Evolutionary conservation across 345 rosid species (phyloP).

Genomic region (Nasturtium officinale): DNA sequence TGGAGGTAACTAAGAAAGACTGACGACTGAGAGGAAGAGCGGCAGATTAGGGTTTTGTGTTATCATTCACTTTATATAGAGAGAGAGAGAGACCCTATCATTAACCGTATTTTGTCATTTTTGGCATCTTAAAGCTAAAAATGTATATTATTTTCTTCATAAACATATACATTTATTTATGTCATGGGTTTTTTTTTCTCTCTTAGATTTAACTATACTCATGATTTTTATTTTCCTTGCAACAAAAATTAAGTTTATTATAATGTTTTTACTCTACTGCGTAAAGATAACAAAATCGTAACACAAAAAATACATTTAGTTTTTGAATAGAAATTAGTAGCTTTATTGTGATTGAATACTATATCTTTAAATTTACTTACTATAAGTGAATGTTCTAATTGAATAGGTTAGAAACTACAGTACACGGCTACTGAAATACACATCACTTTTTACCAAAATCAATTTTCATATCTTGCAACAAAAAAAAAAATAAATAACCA

Average conservation of each 20-base stretch:
- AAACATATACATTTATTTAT: background rate
- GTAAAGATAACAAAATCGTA: background rate
- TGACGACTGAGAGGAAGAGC: constrained; percentile 32
- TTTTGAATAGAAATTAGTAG: background rate
- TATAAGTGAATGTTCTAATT: background rate
- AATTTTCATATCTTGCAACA: background rate
- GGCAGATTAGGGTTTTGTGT: constrained; percentile 34
- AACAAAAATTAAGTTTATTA: background rate
- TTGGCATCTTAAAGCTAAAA: background rate
- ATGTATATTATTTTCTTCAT: background rate
- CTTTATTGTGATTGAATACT: background rate
- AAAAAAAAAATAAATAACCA: background rate
- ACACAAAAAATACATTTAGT: background rate
- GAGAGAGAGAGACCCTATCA: no score
- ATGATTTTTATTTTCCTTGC: background rate
- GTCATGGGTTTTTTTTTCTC: background rate
- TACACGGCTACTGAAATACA: background rate
- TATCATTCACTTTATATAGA: constrained; percentile 2
- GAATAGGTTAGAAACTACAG: background rate
- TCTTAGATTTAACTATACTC: background rate
- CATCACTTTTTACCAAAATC: background rate
- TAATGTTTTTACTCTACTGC: background rate
- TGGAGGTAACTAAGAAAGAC: constrained; percentile 31
- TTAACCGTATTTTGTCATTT: background rate
- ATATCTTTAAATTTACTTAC: background rate